Conservation (phyloP, 192 early-diverging fungal genomes). For the Rhizophagus clarus region DNA sequence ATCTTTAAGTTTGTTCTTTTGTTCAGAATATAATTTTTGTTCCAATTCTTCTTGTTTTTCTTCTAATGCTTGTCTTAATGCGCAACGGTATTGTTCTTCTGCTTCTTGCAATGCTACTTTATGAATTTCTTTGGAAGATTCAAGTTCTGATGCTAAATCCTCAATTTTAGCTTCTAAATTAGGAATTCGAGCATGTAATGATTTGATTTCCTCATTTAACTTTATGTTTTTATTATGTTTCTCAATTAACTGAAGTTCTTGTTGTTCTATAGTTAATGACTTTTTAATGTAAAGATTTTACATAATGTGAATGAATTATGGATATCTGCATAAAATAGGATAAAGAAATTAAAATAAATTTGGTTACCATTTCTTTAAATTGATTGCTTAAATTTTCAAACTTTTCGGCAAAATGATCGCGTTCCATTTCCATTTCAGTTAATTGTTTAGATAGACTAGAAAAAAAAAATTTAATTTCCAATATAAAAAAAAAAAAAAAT, state of each 20-base stretch:
- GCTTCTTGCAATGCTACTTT: background rate
- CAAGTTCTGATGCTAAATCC: background rate
- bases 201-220: background rate
- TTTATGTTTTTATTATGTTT: background rate
- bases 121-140: background rate
- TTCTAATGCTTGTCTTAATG: background rate
- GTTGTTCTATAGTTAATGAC: background rate
- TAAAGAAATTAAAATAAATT: too few relatives aligned
- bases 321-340: too few relatives aligned
- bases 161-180: background rate
- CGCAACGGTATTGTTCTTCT: background rate
- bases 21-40: slow-evolving; percentile 1
- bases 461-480: background rate
- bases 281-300: background rate
- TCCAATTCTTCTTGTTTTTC: slow-evolving; percentile 13
- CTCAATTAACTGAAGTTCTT: background rate
- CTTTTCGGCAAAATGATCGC: background rate
- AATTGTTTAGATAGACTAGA: background rate
- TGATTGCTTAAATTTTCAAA: background rate
- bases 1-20: slow-evolving; percentile 4
- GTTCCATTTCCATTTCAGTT: background rate
- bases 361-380: background rate
- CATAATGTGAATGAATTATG: background rate
- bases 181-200: background rate
- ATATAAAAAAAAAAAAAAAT: background rate